A percentile compares a stretch with the other conserved stretches of the same genome.
These are phyloP conservation scores for Leishmania amazonensis DNA, from an alignment of 208 protist species.

Conservation along the genomic window DNA sequence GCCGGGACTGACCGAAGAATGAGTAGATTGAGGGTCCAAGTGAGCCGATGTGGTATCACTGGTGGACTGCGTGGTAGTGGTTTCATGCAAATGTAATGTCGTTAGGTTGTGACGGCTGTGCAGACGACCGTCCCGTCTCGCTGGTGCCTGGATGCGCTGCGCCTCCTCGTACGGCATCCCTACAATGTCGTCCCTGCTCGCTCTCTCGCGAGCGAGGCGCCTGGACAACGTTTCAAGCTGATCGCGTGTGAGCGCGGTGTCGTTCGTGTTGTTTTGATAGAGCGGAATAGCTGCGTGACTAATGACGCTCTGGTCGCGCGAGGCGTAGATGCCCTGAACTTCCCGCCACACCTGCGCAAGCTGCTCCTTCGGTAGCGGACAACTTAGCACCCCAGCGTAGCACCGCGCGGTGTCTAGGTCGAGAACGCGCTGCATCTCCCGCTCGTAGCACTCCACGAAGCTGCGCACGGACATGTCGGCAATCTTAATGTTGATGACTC, in stretches of 20 bases:
- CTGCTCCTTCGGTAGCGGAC: conserved; percentile 63
- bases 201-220: conserved; percentile 39
- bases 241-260: conserved; percentile 30
- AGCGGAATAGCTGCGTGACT: conserved; percentile 51
- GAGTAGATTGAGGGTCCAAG: background rate
- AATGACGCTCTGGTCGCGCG: conserved; percentile 26
- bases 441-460: conserved; percentile 37
- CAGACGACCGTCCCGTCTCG: conserved; percentile 4
- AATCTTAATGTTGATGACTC: conserved; percentile 42
- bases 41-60: background rate
- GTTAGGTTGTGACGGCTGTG: background rate
- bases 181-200: conserved; percentile 50
- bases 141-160: conserved; percentile 22
- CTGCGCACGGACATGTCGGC: conserved; percentile 28
- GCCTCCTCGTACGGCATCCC: conserved; percentile 45
- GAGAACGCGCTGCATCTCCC: conserved; percentile 32
- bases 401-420: conserved; percentile 36
- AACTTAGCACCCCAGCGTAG: conserved; percentile 48
- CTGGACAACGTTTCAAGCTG: conserved; percentile 34
- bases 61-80: background rate
- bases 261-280: conserved; percentile 40
- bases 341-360: conserved; percentile 61
- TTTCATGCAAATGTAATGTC: background rate
- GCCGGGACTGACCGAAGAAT: too few relatives aligned
- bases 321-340: conserved; percentile 39